phyloP scores from a whole-genome alignment of 2,329 filamentous ascomycete genomes.

The Monilinia vaccinii-corymbosi region DNA sequence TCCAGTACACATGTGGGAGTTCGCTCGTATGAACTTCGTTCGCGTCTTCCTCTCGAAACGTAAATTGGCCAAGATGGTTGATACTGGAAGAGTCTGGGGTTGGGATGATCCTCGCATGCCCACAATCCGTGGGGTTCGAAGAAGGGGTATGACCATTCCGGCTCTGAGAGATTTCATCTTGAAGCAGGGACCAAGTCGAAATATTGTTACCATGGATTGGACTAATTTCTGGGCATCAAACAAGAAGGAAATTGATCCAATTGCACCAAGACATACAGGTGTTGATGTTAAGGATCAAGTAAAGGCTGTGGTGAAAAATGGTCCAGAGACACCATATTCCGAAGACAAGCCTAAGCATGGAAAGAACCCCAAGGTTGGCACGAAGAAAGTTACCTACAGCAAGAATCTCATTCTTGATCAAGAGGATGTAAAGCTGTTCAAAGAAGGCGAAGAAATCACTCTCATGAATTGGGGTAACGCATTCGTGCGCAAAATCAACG shows the following conservation, averaged over 20 bases:
- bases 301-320: constrained; percentile 58
- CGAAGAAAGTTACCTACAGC: constrained; percentile 76
- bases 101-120: constrained; percentile 88
- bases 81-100: constrained; percentile 65
- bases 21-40: constrained; percentile 77
- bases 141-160: constrained; percentile 69
- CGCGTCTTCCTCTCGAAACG: constrained; percentile 76
- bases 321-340: constrained; percentile 50
- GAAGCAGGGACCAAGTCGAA: constrained; percentile 74
- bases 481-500: constrained; percentile 59
- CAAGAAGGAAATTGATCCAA: constrained; percentile 75
- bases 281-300: constrained; percentile 64
- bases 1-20: constrained; percentile 77
- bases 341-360: constrained; percentile 79
- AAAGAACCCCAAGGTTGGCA: constrained; percentile 79
- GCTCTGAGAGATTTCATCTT: constrained; percentile 77
- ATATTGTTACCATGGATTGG: constrained; percentile 81
- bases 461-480: constrained; percentile 96
- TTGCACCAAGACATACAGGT: constrained; percentile 65
- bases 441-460: constrained; percentile 81
- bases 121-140: constrained; percentile 68
- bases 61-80: constrained; percentile 76
- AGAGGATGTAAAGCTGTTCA: constrained; percentile 73
- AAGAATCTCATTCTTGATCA: constrained; percentile 74
- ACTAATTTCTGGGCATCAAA: constrained; percentile 60